phyloP scores from a whole-genome alignment of 495 filamentous ascomycete genomes.

The Durotheca rogersii region DNA sequence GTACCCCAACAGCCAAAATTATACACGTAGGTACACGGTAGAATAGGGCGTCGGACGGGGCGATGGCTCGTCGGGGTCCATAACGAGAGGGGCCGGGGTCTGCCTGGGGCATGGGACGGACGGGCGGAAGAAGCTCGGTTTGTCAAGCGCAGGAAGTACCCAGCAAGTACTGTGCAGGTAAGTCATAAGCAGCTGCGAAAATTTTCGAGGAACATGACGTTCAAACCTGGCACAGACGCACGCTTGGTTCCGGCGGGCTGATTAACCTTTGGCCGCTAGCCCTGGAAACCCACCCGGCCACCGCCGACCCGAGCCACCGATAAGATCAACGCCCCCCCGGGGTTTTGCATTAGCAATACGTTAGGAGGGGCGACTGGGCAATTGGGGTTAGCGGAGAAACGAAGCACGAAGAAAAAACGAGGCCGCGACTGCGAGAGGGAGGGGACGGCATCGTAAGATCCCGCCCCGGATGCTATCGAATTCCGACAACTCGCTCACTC shows the following conservation, averaged over 20 bases:
- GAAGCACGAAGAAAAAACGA: conserved; percentile 10
- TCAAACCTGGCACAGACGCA: not conserved
- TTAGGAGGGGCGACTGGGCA: not conserved
- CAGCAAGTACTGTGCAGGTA: too few relatives aligned
- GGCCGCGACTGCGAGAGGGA: conserved; percentile 11
- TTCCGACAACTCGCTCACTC: too few relatives aligned
- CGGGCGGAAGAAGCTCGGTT: too few relatives aligned
- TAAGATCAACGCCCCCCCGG: too few relatives aligned
- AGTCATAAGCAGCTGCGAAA: conserved; percentile 12
- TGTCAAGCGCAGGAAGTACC: too few relatives aligned
- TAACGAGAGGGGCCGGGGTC: too few relatives aligned
- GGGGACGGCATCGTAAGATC: conserved; percentile 8
- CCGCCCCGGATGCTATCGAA: too few relatives aligned
- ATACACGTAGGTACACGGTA: too few relatives aligned
- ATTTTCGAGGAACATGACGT: conserved; percentile 21
- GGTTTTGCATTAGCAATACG: not conserved
- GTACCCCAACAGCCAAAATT: too few relatives aligned
- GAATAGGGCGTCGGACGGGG: too few relatives aligned
- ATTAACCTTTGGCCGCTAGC: conserved; percentile 8
- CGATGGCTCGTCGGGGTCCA: not conserved
- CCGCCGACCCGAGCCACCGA: conserved; percentile 9
- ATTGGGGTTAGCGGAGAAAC: too few relatives aligned
- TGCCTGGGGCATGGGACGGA: too few relatives aligned
- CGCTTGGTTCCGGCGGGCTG: conserved; percentile 1
- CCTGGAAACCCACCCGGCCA: conserved; percentile 15